Percentiles rank a stretch among this genome's conserved stretches.
phyloP scores from a whole-genome alignment of 352 stramenopile species.

The Elongisporangium senticosum region DNA sequence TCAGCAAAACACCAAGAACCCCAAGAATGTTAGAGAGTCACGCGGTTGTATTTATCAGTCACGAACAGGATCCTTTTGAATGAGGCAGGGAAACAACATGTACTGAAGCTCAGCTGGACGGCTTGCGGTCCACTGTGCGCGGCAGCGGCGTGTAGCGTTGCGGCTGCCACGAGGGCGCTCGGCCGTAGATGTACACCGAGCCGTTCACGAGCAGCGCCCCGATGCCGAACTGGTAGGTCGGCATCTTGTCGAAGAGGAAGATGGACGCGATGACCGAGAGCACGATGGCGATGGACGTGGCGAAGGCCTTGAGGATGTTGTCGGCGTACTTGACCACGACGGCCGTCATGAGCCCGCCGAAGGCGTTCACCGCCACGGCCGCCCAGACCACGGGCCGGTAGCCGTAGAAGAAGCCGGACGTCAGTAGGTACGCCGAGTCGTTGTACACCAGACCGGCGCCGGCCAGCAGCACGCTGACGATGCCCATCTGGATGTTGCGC shows the following conservation, averaged over 20 bases:
- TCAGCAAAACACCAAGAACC: too few species aligned
- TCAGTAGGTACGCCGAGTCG: conserved; percentile 45
- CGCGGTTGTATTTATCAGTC: background rate
- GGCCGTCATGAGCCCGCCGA: conserved; percentile 72
- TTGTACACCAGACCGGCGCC: conserved; percentile 56
- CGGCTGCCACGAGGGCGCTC: conserved; percentile 35
- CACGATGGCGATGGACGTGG: conserved; percentile 78
- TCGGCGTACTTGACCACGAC: conserved; percentile 86
- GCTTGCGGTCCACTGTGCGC: conserved; percentile 4
- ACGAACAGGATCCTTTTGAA: background rate
- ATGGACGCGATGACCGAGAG: conserved; percentile 80
- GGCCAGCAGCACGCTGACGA: conserved; percentile 62
- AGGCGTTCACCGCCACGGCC: conserved; percentile 58
- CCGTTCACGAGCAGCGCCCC: conserved; percentile 74
- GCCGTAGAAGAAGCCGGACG: conserved; percentile 73
- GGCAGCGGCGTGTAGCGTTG: conserved; percentile 9
- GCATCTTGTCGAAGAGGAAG: conserved; percentile 82
- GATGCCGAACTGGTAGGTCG: conserved; percentile 63
- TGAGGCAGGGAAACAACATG: background rate
- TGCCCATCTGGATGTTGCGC: conserved; percentile 79
- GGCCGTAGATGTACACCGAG: conserved; percentile 77
- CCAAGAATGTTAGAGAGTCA: background rate
- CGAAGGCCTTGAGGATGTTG: conserved; percentile 86
- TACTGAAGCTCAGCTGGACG: background rate
- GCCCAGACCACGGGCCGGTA: conserved; percentile 76